Conservation (phyloP, 768 basidiomycete species). For the Ephemerocybe angulata region DNA sequence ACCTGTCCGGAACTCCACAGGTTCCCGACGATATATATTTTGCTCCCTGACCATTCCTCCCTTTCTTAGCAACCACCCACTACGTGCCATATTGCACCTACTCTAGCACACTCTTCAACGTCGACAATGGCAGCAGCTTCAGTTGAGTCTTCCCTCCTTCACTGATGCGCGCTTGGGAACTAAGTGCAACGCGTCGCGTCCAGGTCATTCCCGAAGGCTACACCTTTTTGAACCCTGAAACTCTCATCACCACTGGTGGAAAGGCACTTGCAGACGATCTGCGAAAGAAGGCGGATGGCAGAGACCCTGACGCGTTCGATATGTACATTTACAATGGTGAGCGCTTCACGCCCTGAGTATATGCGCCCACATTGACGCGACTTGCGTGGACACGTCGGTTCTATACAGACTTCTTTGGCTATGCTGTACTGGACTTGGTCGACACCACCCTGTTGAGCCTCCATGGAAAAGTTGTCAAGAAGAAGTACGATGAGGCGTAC, state of each 20-base stretch:
- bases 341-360: slow-evolving; percentile 1
- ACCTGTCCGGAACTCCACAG: too few species aligned
- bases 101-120: too few species aligned
- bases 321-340: slow-evolving; percentile 35
- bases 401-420: slow-evolving; percentile 28
- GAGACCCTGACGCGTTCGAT: slow-evolving; percentile 30
- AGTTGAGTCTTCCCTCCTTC: not conserved
- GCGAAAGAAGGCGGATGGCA: slow-evolving; percentile 25
- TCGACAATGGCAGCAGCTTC: not conserved
- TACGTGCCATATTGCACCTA: too few species aligned
- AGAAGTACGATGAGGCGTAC: slow-evolving; percentile 32
- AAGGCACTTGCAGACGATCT: slow-evolving; percentile 26
- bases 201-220: slow-evolving; percentile 27
- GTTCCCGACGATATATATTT: too few species aligned
- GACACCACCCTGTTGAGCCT: slow-evolving; percentile 26
- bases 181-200: not conserved
- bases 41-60: too few species aligned
- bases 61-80: not conserved
- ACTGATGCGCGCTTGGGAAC: not conserved
- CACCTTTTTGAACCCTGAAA: slow-evolving; percentile 28
- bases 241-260: slow-evolving; percentile 27
- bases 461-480: slow-evolving; percentile 29
- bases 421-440: slow-evolving; percentile 34
- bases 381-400: not conserved
- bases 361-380: not conserved